Evolutionary conservation across 2,329 filamentous ascomycete species (phyloP), one percentile per base, ranked within the genome.

Genomic region (Colletotrichum simmondsii): DNA sequence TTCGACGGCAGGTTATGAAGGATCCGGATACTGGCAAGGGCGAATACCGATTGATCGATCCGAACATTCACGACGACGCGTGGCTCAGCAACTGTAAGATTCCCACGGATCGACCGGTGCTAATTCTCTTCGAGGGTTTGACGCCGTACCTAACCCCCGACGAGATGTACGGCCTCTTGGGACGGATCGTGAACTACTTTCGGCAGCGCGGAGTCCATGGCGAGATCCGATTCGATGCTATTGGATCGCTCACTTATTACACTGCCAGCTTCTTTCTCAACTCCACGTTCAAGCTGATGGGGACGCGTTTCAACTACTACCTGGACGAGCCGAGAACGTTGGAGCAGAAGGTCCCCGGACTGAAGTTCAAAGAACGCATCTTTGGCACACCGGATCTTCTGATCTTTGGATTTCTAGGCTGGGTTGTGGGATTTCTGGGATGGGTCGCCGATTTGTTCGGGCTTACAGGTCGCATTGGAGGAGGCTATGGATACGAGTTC

Each of bases 121-220:
- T 81, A 26, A 71, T 83, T 26, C 58, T 83, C 30, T 77, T 79
- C 62, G 81, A 82, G 65, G 81, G 81, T 1, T 75, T 83, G 5
- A 70, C 77, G 22, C 77, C 79, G 72, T 83, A 82, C 49, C 70
- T 83, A 2, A 59, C 75, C 30, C 71, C 75, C 12, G 76, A 76
- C 11, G 73, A 76, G n/a, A 77, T 76, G 4, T 70, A 76, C 30
- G 65, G 75, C n/a, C 68, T 80, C 49, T 63, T 80, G 2, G 64
- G 32, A 19, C 76, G 77, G 2, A 66, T 81, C 1, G 76, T 77
- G 32, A 72, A 75, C 28, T 75, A 75, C 24, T 79, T 82, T 68
- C 72, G 74, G 5, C 67, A 75, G 3, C 79, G 77, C 4, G 76
- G 81, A 57, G 69, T 80, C 1, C 62, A 65, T 4, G 71, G 71